Conservation (phyloP, 2,329 filamentous ascomycete species). For the Trichoderma sp. region DNA sequence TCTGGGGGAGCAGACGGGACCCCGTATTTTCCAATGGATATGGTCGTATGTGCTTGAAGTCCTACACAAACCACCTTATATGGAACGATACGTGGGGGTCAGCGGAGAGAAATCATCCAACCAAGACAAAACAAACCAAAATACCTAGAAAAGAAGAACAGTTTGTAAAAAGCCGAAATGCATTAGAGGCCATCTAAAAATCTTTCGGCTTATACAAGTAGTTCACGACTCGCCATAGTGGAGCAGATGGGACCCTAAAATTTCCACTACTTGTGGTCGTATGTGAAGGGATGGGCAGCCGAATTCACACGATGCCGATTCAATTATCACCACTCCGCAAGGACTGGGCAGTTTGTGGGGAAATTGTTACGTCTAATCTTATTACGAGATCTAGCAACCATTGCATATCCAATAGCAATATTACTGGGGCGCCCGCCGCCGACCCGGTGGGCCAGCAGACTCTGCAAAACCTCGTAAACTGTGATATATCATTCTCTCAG, state of each 20-base stretch:
- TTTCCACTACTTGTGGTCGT: not conserved
- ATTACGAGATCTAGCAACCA: not conserved
- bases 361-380: not conserved
- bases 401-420: no score
- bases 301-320: not conserved
- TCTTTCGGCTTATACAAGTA: not conserved
- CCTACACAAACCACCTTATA: not conserved
- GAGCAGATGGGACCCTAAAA: not conserved
- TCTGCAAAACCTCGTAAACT: no score
- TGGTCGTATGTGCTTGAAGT: constrained; percentile 4
- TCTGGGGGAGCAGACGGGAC: not conserved
- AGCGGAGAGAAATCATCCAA: not conserved
- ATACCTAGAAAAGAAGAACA: not conserved
- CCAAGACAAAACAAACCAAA: not conserved
- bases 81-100: not conserved
- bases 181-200: not conserved
- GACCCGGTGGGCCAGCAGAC: no score
- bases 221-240: not conserved
- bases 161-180: not conserved
- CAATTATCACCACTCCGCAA: not conserved
- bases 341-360: not conserved
- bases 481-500: not conserved
- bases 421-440: no score
- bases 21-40: constrained; percentile 6
- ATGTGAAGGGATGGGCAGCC: not conserved